These are phyloP conservation scores for Austroboletus eburneus DNA, from an alignment of 768 basidiomycete genomes.

Conservation along the genomic window DNA sequence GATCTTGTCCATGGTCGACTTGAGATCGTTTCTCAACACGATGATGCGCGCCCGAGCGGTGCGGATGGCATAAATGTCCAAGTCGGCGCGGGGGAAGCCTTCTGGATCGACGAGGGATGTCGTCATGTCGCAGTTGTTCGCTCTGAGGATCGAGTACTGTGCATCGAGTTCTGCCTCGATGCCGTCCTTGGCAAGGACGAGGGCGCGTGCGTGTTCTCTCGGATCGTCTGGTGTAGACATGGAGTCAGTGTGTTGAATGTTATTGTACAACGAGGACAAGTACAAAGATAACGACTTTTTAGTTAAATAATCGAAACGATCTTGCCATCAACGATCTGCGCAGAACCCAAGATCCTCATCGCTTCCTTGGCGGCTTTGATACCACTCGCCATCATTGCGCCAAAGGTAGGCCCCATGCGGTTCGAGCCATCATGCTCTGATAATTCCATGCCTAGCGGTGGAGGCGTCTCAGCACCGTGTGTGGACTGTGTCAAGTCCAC, in stretches of 20 bases:
- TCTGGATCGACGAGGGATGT: conserved; percentile 80
- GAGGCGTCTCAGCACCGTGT: neutral
- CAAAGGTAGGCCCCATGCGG: conserved; percentile 77
- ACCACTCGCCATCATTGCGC: conserved; percentile 76
- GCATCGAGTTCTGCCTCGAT: conserved; percentile 70
- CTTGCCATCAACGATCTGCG: conserved; percentile 51
- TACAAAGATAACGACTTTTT: neutral
- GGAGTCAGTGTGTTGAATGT: no score
- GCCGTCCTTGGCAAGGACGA: conserved; percentile 65
- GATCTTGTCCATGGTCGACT: conserved; percentile 59
- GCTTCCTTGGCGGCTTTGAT: conserved; percentile 69
- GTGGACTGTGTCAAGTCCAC: conserved; percentile 14
- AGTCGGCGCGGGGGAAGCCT: conserved; percentile 85
- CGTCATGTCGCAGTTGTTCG: conserved; percentile 60
- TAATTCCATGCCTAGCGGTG: conserved; percentile 68
- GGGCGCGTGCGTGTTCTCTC: conserved; percentile 53
- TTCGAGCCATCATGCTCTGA: conserved; percentile 78
- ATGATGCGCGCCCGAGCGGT: conserved; percentile 73
- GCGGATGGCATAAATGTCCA: conserved; percentile 80
- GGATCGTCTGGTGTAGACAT: conserved; percentile 41
- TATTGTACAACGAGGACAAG: neutral
- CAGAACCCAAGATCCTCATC: conserved; percentile 46
- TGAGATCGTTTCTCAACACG: conserved; percentile 76
- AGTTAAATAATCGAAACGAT: conserved; percentile 36
- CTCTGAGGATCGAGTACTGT: conserved; percentile 57